A percentile compares a stretch with the other conserved stretches of the same genome.
Conservation (phyloP, 108 stramenopile genomes). For the Ochromonas danica region DNA sequence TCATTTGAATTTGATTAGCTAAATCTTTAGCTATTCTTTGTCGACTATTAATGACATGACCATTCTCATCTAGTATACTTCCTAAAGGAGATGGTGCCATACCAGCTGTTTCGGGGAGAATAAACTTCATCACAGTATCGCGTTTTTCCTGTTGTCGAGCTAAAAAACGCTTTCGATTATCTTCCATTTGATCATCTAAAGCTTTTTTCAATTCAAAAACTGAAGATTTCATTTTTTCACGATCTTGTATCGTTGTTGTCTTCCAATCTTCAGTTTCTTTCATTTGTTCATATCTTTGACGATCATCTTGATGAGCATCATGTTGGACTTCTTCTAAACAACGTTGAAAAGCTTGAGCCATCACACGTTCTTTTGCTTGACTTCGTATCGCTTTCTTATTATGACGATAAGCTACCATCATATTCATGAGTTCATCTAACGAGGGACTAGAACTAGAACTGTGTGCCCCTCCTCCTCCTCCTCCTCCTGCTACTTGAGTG, state of each 20-base stretch:
- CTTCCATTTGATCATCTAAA: not conserved
- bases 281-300: not conserved
- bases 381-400: not conserved
- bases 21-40: slow-evolving; percentile 4
- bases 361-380: not conserved
- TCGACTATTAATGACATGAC: not conserved
- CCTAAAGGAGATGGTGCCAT: not conserved
- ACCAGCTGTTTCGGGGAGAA: not conserved
- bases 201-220: not conserved
- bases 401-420: too few relatives aligned
- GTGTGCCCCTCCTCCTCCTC: too few relatives aligned
- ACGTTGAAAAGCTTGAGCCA: not conserved
- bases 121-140: not conserved
- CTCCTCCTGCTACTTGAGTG: too few relatives aligned
- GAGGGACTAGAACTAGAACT: too few relatives aligned
- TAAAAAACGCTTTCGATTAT: not conserved
- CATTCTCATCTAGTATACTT: not conserved
- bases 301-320: not conserved
- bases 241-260: not conserved
- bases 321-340: slow-evolving; percentile 5
- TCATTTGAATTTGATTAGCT: slow-evolving; percentile 4
- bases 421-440: too few relatives aligned
- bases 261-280: not conserved
- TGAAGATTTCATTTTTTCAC: not conserved
- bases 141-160: not conserved